phyloP scores from a whole-genome alignment of 1,139 yeast genomes.

The Citeromyces hawaiiensis region DNA sequence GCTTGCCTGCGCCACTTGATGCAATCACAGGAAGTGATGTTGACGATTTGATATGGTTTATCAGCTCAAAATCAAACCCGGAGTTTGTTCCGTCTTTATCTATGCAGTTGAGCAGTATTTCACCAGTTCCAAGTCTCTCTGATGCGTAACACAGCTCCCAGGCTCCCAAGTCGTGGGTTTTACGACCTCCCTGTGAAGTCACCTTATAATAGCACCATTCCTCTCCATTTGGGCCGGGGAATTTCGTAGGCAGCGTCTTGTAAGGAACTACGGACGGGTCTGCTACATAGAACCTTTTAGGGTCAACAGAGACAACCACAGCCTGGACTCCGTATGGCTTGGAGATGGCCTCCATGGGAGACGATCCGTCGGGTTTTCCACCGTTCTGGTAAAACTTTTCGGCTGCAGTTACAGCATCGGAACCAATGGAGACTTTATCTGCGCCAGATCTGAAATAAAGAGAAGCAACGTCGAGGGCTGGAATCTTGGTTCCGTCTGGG shows the following conservation, averaged over 20 bases:
- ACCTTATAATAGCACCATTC: constrained; percentile 86
- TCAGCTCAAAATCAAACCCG: constrained; percentile 81
- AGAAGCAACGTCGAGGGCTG: constrained; percentile 85
- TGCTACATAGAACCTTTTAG: constrained; percentile 66
- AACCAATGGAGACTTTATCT: constrained; percentile 91
- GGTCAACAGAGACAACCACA: constrained; percentile 93
- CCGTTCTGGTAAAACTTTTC: constrained; percentile 59
- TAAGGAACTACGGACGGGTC: constrained; percentile 50
- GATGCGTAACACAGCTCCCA: constrained; percentile 79
- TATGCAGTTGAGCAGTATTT: constrained; percentile 78
- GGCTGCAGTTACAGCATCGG: constrained; percentile 92
- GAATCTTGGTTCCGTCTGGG: constrained; percentile 60
- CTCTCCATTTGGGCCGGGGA: constrained; percentile 77
- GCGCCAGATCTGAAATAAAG: constrained; percentile 93
- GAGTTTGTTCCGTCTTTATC: constrained; percentile 94
- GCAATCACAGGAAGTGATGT: constrained; percentile 91
- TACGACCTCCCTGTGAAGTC: constrained; percentile 93
- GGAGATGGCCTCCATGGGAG: constrained; percentile 89
- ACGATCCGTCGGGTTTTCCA: constrained; percentile 45
- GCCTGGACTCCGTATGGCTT: constrained; percentile 91
- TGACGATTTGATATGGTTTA: constrained; percentile 60
- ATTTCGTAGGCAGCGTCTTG: constrained; percentile 38
- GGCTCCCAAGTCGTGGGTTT: constrained; percentile 80
- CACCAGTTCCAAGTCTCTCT: constrained; percentile 95
- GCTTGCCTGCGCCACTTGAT: constrained; percentile 92